Evolutionary conservation across 1,284 basidiomycete species (phyloP), one percentile per base, ranked within the genome.

Genomic region (Takashimella koratensis): DNA sequence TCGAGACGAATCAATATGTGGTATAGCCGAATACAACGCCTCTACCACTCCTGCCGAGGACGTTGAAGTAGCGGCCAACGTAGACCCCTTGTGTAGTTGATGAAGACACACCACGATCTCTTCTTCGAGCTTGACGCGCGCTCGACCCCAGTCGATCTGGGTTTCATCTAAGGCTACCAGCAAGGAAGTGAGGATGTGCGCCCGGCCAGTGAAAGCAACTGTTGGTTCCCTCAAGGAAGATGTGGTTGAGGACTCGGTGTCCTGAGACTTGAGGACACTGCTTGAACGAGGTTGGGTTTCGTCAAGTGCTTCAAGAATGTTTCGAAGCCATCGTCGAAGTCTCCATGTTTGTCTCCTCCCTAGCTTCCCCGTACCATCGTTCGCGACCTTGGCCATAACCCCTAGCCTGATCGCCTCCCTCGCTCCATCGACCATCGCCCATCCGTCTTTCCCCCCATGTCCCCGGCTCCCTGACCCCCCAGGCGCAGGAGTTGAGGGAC

Each of bases 111-210:
- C 30, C 8, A 68, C 59, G 1, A 67, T 45, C 19, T 56, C 58
- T 43, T 68, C 67, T 42, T 71, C 68, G 39, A 71, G 45, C 13
- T 55, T 53, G 4, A 49, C 23, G 16, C 64, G 49, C 5, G 43
- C 53, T 13, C 50, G 22, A 13, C 62, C 64, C 68, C 68, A 71
- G 20, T 69, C 58, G 5, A 65, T 30, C 6, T 30, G 25, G 1
- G 45, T 52, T 4, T 64, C 63, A 19, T 59, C 57, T 2, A 65
- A 4, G 1, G 66, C 68, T 22, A 59, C 44, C 12, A 68, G 48
- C 1, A 68, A 20, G 1, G 62, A 63, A 5, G 54, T 45, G 20
- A 59, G 48, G 20, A 61, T 19, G 8, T 36, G 30, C 8, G 10
- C 16, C 30, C 16, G 8, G 8, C 30, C 30, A 8, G 10, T 36